Evolutionary conservation across 495 filamentous ascomycete species (phyloP), one percentile per base, ranked within the genome.

Genomic region (Haplographium delicatum): DNA sequence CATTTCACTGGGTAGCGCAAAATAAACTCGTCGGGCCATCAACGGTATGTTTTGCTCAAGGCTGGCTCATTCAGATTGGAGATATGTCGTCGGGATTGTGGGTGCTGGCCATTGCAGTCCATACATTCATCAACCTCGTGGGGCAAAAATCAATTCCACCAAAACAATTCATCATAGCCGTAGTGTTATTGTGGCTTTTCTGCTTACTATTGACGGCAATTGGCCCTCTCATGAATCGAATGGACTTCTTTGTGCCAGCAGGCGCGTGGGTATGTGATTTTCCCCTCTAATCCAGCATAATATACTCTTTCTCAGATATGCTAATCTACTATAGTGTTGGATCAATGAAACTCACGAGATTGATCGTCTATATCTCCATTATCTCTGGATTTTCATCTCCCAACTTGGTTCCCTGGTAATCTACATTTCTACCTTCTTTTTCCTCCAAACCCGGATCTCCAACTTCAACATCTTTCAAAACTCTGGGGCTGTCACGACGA

Each of bases 331-430:
- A 20, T 23, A 51, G 54, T 57, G 54, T 26, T 57, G 54, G 54
- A 53, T 57, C 15, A 31, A 31, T 19, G 26, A 42, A 25, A 23
- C 34, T 3, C 50, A 53, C 23, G 25, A 43, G 37, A 15, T 13
- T 16, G 49, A 52, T 11, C 79, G 81, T 40, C 68, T 85, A 5
- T 80, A 71, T 63, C 73, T 81, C 19, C 81, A 84, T 53, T 85
- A 85, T 53, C 65, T 83, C 51, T 85, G 79, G 79, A 80, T 84
- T 64, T 83, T 85, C 67, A 60, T 85, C 27, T 70, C 75, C 44
- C 75, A 84, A 60, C 81, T 83, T 57, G 78, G 79, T 35, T 81
- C 80, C 5, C 68, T 83, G 13, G 51, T 65, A 34, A 70, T 82
- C 25, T 85, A 85, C 61, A 69, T 69, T 4, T 53, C 73, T 33